Evolutionary conservation across 2,329 filamentous ascomycete species (phyloP), one percentile per base, ranked within the genome.

Genomic region (Venturia oleaginea): DNA sequence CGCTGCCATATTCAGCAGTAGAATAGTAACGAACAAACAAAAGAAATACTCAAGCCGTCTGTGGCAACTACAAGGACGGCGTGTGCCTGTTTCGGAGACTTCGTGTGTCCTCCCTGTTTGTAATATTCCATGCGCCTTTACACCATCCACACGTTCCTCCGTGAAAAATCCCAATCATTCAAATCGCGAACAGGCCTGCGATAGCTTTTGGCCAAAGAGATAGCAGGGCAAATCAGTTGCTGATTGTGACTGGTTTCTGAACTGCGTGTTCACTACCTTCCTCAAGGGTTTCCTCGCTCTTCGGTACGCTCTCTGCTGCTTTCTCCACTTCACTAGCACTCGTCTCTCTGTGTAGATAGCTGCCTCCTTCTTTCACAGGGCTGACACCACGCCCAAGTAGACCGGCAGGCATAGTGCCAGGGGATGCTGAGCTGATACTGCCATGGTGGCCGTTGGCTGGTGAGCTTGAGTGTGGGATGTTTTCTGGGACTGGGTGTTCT

Each of bases 401-500:
- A 32, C 70, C 68, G 40, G 72, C 71, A 4, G 75, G 73, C 65
- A 76, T 75, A 66, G 71, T 74, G 60, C 76, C 74, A 40, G 75
- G 75, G 43, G 40, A 61, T 19, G 64, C 32, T 32, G 59, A 62
- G 37, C 32, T 43, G 42, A 66, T 51, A 37, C 27, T 62, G 48
- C 69, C 71, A 69, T 72, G 73, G 22, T 71, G 69, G 38, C 67
- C 71, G 65, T 73, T 75, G 79, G 72, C 69, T 77, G 83, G 77
- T 66, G 88, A 87, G 65, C 88, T 88, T 54, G 88, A 84, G 80
- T 96, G 92, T 37, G 92, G 92, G 77, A 97, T 96, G 77, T 95
- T 95, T 79, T 96, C 92, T 69, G 92, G 92, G 62, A 92, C 88
- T 64, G 94, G 94, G 77, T 99, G 94, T 79, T 96, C 89, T 72